These are phyloP conservation scores for Microdochium trichocladiopsis DNA, from an alignment of 2,329 filamentous ascomycete species.

Conservation along the genomic window DNA sequence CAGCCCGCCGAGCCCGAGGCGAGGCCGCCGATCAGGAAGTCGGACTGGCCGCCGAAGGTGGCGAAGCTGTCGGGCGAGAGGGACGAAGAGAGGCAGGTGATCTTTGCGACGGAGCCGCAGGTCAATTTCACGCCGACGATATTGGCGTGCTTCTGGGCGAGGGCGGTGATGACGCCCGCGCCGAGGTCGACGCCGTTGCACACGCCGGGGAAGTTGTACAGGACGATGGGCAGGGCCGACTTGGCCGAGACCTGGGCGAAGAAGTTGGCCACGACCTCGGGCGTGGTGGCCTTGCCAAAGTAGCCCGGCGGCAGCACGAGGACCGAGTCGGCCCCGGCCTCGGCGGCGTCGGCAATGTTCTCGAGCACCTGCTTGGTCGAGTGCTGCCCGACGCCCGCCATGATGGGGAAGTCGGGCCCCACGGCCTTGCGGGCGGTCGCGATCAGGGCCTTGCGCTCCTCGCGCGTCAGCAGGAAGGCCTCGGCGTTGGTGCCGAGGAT, in stretches of 20 bases:
- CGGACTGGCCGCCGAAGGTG: slow-evolving; percentile 65
- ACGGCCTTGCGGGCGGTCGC: slow-evolving; percentile 45
- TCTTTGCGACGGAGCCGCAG: slow-evolving; percentile 55
- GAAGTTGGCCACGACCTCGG: slow-evolving; percentile 50
- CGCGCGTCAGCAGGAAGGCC: slow-evolving; percentile 43
- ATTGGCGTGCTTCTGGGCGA: slow-evolving; percentile 42
- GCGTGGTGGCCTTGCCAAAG: slow-evolving; percentile 55
- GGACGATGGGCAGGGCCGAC: slow-evolving; percentile 48
- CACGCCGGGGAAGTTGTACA: slow-evolving; percentile 65
- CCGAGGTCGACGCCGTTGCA: slow-evolving; percentile 64
- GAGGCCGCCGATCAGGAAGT: slow-evolving; percentile 59
- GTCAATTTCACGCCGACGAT: slow-evolving; percentile 61
- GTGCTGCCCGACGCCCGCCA: slow-evolving; percentile 58
- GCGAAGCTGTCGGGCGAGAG: slow-evolving; percentile 52
- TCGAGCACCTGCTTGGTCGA: slow-evolving; percentile 58
- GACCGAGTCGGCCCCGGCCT: slow-evolving; percentile 54
- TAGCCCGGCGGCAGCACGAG: slow-evolving; percentile 58
- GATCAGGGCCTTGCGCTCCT: slow-evolving; percentile 51
- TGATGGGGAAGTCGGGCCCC: slow-evolving; percentile 47
- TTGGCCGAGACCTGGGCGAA: slow-evolving; percentile 48
- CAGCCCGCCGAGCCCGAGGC: slow-evolving; percentile 51
- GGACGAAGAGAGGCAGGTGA: slow-evolving; percentile 44
- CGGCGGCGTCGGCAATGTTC: slow-evolving; percentile 48
- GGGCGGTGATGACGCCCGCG: slow-evolving; percentile 49
- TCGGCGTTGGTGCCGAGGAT: slow-evolving; percentile 25